A percentile compares a stretch with the other conserved stretches of the same genome.
phyloP scores from a whole-genome alignment of 2,329 filamentous ascomycete genomes.

The Monosporascus cannonballus region DNA sequence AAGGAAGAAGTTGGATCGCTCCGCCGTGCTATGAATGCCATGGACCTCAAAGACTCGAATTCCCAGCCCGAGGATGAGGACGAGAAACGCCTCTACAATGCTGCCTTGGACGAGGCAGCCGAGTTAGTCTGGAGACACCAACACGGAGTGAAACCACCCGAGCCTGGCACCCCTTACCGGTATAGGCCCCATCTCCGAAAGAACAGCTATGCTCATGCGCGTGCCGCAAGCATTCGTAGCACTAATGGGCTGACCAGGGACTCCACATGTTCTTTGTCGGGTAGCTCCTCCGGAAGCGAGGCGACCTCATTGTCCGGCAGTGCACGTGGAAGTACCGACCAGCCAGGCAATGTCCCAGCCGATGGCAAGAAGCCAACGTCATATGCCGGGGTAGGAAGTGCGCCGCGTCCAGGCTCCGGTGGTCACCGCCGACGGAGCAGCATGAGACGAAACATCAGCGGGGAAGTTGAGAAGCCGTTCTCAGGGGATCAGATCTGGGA shows the following conservation, averaged over 20 bases:
- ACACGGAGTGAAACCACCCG: constrained; percentile 47
- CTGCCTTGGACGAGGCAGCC: constrained; percentile 70
- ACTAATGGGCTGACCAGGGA: constrained; percentile 41
- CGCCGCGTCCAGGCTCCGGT: constrained; percentile 29
- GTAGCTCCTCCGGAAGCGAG: constrained; percentile 46
- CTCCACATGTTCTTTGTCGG: constrained; percentile 41
- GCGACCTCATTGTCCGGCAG: constrained; percentile 28
- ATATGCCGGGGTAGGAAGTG: constrained; percentile 34
- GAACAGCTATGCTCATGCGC: constrained; percentile 64
- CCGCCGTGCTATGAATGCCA: constrained; percentile 66
- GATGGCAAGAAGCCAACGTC: constrained; percentile 30
- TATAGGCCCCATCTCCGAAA: constrained; percentile 66
- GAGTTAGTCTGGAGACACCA: constrained; percentile 75
- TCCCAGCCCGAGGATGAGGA: constrained; percentile 40
- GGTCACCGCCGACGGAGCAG: constrained; percentile 55
- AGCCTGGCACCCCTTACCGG: constrained; percentile 57
- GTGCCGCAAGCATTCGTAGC: constrained; percentile 49
- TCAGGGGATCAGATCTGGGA: constrained; percentile 83
- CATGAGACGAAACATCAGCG: constrained; percentile 64
- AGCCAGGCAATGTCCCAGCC: constrained; percentile 16
- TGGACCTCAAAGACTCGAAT: constrained; percentile 48
- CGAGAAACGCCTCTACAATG: constrained; percentile 57
- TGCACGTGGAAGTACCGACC: constrained; percentile 27
- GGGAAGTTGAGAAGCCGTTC: constrained; percentile 60
- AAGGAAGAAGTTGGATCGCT: constrained; percentile 69